These are phyloP conservation scores for Reticulascus tulasneorum DNA, from an alignment of 2,329 filamentous ascomycete species.

Conservation along the genomic window DNA sequence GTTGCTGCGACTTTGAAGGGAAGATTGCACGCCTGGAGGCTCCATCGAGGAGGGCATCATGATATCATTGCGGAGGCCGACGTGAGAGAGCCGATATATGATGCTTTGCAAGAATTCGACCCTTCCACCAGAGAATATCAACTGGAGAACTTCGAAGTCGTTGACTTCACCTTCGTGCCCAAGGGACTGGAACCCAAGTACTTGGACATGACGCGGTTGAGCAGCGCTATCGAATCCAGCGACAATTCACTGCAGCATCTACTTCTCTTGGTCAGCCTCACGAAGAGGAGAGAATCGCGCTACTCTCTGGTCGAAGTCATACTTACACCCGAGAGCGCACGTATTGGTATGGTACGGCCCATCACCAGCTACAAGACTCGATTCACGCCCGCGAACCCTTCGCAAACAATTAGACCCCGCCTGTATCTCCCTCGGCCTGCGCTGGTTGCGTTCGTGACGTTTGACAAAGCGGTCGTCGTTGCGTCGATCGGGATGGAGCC, in stretches of 20 bases:
- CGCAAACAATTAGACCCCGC: constrained; percentile 49
- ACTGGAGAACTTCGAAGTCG: constrained; percentile 62
- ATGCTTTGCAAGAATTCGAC: constrained; percentile 55
- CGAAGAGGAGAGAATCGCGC: constrained; percentile 48
- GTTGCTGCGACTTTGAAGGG: constrained; percentile 76
- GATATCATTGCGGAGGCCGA: constrained; percentile 70
- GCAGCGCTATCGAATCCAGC: constrained; percentile 44
- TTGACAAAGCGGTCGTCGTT: constrained; percentile 73
- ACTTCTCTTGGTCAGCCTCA: constrained; percentile 57
- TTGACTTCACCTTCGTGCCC: constrained; percentile 74
- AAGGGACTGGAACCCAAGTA: constrained; percentile 48
- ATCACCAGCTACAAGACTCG: constrained; percentile 61
- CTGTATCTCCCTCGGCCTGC: constrained; percentile 75
- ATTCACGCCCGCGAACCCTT: constrained; percentile 35
- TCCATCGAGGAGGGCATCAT: constrained; percentile 83
- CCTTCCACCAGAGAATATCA: constrained; percentile 44
- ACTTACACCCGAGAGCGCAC: constrained; percentile 48
- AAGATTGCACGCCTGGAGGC: constrained; percentile 78
- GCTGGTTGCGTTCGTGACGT: constrained; percentile 76
- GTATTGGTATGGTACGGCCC: constrained; percentile 64
- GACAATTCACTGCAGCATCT: constrained; percentile 54
- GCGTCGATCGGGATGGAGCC: constrained; percentile 66
- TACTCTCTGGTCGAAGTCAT: constrained; percentile 73
- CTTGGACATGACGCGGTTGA: constrained; percentile 45
- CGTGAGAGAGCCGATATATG: constrained; percentile 59